Conservation (phyloP, 345 rosid genomes). For the Citrus mangshanensis region DNA sequence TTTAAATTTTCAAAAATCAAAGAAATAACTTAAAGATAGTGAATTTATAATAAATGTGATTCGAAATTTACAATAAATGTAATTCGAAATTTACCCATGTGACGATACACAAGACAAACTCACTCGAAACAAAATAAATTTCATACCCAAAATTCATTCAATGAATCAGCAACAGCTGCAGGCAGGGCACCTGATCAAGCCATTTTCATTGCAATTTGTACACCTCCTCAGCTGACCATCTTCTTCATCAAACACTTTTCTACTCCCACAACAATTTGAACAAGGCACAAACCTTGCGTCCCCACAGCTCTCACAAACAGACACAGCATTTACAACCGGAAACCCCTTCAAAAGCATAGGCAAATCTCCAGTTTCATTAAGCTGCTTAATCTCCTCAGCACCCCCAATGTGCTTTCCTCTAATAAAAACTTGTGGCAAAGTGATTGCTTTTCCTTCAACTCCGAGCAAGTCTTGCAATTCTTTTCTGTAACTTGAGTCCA, state of each 20-base stretch:
- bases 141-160: neutral
- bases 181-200: constrained; percentile 64
- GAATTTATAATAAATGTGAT: too few relatives aligned
- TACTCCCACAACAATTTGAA: constrained; percentile 66
- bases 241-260: constrained; percentile 60
- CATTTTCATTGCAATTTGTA: constrained; percentile 81
- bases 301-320: constrained; percentile 64
- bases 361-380: constrained; percentile 70
- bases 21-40: too few relatives aligned
- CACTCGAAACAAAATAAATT: too few relatives aligned
- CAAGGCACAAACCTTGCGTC: constrained; percentile 80
- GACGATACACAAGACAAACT: too few relatives aligned
- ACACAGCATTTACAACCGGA: constrained; percentile 34
- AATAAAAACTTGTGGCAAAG: constrained; percentile 73
- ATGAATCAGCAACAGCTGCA: constrained; percentile 38
- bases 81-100: too few relatives aligned
- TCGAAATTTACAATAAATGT: too few relatives aligned
- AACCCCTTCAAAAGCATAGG: constrained; percentile 53
- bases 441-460: constrained; percentile 37
- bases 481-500: constrained; percentile 71
- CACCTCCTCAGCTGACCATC: constrained; percentile 53
- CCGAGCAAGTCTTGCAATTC: constrained; percentile 49
- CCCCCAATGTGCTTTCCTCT: constrained; percentile 65
- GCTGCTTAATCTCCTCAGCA: constrained; percentile 67
- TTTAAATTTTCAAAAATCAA: too few relatives aligned